Conservation (phyloP, 2,329 filamentous ascomycete species). For the Cladosporium sp. region DNA sequence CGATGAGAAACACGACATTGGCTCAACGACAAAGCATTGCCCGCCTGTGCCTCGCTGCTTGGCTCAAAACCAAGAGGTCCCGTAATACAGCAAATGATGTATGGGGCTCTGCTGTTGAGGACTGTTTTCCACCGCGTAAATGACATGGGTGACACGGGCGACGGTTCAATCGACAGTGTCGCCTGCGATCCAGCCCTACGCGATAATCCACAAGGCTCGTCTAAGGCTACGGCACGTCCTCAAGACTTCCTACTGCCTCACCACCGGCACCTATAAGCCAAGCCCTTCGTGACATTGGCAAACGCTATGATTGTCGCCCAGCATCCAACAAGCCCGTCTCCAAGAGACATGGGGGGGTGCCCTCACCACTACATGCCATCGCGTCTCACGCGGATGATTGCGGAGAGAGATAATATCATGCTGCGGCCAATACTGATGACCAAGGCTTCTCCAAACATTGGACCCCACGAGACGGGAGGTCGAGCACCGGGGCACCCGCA, state of each 20-base stretch:
- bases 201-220: background rate
- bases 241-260: background rate
- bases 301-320: conserved; percentile 9
- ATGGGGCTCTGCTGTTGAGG: background rate
- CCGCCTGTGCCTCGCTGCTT: background rate
- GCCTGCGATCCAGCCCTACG: background rate
- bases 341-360: background rate
- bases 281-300: background rate
- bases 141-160: background rate
- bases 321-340: background rate
- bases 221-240: background rate
- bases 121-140: background rate
- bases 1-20: background rate
- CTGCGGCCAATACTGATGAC: conserved; percentile 11
- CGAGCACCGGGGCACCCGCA: conserved; percentile 8
- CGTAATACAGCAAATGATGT: background rate
- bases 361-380: background rate
- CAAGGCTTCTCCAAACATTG: background rate
- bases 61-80: background rate
- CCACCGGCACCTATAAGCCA: background rate
- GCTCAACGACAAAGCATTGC: background rate
- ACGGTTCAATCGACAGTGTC: background rate
- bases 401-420: background rate
- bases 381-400: background rate
- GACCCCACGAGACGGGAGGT: background rate